These are phyloP conservation scores for Tripidium arundinaceum DNA, from an alignment of 202 grass and related monocot species.

Conservation along the genomic window DNA sequence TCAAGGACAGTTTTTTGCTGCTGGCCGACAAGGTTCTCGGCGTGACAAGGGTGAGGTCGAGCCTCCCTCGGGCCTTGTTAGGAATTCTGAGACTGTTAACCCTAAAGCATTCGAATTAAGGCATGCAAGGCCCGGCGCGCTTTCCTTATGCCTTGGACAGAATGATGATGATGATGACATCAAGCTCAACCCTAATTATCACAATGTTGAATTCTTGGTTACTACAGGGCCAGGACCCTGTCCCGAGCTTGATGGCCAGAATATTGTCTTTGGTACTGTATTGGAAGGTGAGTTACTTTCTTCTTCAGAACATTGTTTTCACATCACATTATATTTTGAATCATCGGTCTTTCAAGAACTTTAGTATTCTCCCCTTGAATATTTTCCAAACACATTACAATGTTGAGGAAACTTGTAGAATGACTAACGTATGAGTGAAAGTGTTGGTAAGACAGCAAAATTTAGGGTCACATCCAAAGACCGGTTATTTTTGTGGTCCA, in stretches of 20 bases:
- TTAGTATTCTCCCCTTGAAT: neutral
- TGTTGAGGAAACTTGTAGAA: neutral
- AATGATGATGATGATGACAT: constrained; percentile 77
- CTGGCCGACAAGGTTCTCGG: constrained; percentile 63
- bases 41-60: constrained; percentile 76
- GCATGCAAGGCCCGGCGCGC: constrained; percentile 71
- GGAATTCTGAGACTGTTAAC: constrained; percentile 66
- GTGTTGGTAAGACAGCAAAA: constrained; percentile 5
- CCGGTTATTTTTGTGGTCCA: neutral
- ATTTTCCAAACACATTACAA: constrained; percentile 13
- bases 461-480: neutral
- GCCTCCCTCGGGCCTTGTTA: constrained; percentile 55
- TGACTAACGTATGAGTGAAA: neutral
- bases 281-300: constrained; percentile 71
- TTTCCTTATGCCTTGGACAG: constrained; percentile 84
- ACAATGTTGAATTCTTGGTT: constrained; percentile 95
- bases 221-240: constrained; percentile 87
- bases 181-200: constrained; percentile 79
- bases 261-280: constrained; percentile 93
- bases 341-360: neutral
- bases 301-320: neutral
- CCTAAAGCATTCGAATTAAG: constrained; percentile 75
- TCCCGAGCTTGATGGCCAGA: constrained; percentile 83
- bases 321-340: constrained; percentile 13
- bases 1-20: constrained; percentile 82